phyloP scores from a whole-genome alignment of 2,329 filamentous ascomycete species.

The Didymellaceae sp. region DNA sequence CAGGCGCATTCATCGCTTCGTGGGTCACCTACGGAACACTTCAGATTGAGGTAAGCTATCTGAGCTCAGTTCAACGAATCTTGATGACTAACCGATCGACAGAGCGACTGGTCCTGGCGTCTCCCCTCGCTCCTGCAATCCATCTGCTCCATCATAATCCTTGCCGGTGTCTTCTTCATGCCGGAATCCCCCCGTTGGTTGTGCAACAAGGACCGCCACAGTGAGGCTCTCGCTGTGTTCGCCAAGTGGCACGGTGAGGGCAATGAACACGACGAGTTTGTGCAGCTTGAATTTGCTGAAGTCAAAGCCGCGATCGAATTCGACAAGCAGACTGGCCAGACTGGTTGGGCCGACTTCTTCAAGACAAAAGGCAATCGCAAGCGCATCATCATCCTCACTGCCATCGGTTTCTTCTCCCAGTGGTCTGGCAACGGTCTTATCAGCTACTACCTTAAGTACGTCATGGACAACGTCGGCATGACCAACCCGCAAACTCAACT shows the following conservation, averaged over 20 bases:
- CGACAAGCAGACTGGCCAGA: constrained; percentile 19
- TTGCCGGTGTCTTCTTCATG: constrained; percentile 56
- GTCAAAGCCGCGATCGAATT: constrained; percentile 24
- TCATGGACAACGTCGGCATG: constrained; percentile 26
- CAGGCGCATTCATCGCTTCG: constrained; percentile 20
- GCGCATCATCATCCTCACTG: constrained; percentile 21
- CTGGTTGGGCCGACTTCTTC: constrained; percentile 26
- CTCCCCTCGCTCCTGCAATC: constrained; percentile 37
- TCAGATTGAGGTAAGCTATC: neutral
- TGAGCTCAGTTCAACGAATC: neutral
- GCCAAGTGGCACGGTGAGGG: constrained; percentile 58
- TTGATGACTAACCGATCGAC: neutral
- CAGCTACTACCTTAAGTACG: constrained; percentile 21
- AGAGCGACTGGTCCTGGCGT: constrained; percentile 1
- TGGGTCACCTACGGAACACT: constrained; percentile 52
- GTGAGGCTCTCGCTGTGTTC: constrained; percentile 62
- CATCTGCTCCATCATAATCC: constrained; percentile 48
- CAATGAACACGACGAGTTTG: constrained; percentile 17
- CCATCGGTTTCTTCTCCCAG: constrained; percentile 25
- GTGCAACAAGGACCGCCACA: constrained; percentile 58
- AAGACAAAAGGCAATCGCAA: constrained; percentile 25
- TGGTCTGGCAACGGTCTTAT: constrained; percentile 26
- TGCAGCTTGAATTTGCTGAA: constrained; percentile 25
- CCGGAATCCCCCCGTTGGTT: constrained; percentile 68
- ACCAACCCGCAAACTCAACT: constrained; percentile 47